These are phyloP conservation scores for Tricholoma matsutake DNA, from an alignment of 768 basidiomycete species.

Conservation along the genomic window DNA sequence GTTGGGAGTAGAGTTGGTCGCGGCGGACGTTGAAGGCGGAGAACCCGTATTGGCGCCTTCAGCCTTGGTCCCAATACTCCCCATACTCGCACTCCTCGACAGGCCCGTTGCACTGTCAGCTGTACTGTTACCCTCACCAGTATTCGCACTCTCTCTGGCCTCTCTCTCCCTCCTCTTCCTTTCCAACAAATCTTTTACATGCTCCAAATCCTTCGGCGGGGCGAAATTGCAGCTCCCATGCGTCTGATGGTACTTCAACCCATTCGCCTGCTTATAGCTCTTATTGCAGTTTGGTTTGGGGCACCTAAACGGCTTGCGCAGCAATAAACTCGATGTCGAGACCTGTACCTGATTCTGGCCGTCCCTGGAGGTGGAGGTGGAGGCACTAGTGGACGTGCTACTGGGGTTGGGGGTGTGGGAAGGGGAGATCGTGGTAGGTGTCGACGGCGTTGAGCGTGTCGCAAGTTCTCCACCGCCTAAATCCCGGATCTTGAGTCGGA, in stretches of 20 bases:
- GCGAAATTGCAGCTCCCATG: constrained; percentile 94
- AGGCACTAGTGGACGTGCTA: constrained; percentile 4
- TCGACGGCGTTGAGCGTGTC: constrained; percentile 14
- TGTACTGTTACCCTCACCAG: background rate
- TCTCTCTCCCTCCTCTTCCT: constrained; percentile 44
- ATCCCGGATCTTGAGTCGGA: constrained; percentile 21
- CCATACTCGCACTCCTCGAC: constrained; percentile 1
- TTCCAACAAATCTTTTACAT: constrained; percentile 70
- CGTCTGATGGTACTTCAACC: constrained; percentile 92
- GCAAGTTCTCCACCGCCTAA: constrained; percentile 14
- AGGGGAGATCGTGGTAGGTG: constrained; percentile 19
- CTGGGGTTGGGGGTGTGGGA: constrained; percentile 13
- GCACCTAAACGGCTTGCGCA: constrained; percentile 88
- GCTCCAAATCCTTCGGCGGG: constrained; percentile 80
- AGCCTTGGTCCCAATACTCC: background rate
- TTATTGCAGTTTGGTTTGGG: constrained; percentile 96
- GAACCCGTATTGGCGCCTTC: background rate
- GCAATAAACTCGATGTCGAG: constrained; percentile 53
- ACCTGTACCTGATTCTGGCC: constrained; percentile 8
- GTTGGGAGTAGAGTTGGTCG: background rate
- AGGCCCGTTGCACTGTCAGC: background rate
- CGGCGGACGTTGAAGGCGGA: background rate
- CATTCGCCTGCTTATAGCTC: constrained; percentile 93
- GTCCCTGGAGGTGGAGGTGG: constrained; percentile 5
- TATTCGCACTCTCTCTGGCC: constrained; percentile 10